A percentile compares a stretch with the other conserved stretches of the same genome.
Conservation (phyloP, 1,284 basidiomycete species). For the Mycosarcoma mackinlayi region DNA sequence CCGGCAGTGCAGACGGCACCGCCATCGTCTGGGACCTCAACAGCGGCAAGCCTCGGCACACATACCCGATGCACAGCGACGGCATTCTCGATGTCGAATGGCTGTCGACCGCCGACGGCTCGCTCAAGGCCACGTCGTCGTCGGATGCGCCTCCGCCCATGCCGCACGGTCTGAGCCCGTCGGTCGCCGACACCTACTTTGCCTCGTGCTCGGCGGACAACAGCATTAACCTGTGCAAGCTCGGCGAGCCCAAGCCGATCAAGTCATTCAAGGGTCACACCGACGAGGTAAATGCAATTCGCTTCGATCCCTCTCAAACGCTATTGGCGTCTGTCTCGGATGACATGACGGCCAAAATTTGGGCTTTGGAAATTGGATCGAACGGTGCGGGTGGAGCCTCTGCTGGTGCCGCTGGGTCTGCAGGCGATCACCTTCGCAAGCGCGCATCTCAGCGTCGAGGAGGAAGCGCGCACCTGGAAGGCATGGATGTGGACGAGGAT, state of each 20-base stretch:
- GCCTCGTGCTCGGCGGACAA: slow-evolving; percentile 67
- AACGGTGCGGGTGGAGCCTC: slow-evolving; percentile 16
- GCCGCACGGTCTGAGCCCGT: slow-evolving; percentile 49
- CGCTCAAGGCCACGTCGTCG: slow-evolving; percentile 34
- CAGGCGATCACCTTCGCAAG: slow-evolving; percentile 37
- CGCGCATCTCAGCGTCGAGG: slow-evolving; percentile 48
- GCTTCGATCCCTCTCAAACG: slow-evolving; percentile 65
- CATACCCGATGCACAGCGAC: slow-evolving; percentile 63
- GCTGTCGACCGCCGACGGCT: slow-evolving; percentile 55
- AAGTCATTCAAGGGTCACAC: slow-evolving; percentile 62
- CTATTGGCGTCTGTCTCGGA: slow-evolving; percentile 65
- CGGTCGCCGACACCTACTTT: slow-evolving; percentile 60
- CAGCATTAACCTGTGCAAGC: slow-evolving; percentile 62
- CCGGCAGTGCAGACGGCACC: slow-evolving; percentile 65
- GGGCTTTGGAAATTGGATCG: slow-evolving; percentile 54
- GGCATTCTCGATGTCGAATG: slow-evolving; percentile 67
- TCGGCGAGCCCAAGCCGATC: slow-evolving; percentile 65
- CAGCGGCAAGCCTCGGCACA: slow-evolving; percentile 65
- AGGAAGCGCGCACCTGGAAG: slow-evolving; percentile 50
- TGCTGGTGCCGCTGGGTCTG: slow-evolving; percentile 12
- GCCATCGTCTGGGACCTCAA: slow-evolving; percentile 68
- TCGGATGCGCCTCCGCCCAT: slow-evolving; percentile 44
- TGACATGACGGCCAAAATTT: slow-evolving; percentile 63
- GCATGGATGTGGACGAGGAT: slow-evolving; percentile 54
- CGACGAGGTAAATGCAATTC: slow-evolving; percentile 67